phyloP scores from a whole-genome alignment of 2,329 filamentous ascomycete species.

The Diaporthe helianthi region DNA sequence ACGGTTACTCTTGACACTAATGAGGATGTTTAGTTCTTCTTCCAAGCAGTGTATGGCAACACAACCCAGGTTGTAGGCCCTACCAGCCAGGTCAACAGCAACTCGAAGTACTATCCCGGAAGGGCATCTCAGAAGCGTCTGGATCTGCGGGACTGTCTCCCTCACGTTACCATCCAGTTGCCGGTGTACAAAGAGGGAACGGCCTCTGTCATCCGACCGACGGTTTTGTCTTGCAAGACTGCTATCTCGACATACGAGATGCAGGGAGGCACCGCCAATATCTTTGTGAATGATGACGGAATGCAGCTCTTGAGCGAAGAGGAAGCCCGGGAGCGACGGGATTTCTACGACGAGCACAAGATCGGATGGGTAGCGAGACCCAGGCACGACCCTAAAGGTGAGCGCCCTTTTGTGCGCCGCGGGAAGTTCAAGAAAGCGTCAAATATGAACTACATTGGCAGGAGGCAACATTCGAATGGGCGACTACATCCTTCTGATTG shows the following conservation, averaged over 20 bases:
- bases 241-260: constrained; percentile 80
- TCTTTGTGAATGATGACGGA: constrained; percentile 80
- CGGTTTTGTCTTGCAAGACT: constrained; percentile 78
- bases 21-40: constrained; percentile 48
- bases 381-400: constrained; percentile 66
- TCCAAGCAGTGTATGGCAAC: constrained; percentile 27
- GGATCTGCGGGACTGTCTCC: constrained; percentile 55
- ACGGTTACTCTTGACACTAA: constrained; percentile 60
- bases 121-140: constrained; percentile 68
- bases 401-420: constrained; percentile 57
- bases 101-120: constrained; percentile 85
- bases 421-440: constrained; percentile 76
- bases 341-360: constrained; percentile 71
- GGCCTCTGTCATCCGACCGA: constrained; percentile 75
- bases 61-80: constrained; percentile 57
- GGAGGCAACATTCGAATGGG: constrained; percentile 87
- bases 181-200: constrained; percentile 90
- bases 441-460: constrained; percentile 82
- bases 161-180: constrained; percentile 83
- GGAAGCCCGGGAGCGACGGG: constrained; percentile 51
- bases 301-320: constrained; percentile 65
- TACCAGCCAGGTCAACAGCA: constrained; percentile 73
- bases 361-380: constrained; percentile 75
- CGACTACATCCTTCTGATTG: constrained; percentile 81
- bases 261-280: constrained; percentile 77